These are phyloP conservation scores for Clitocybe nebularis DNA, from an alignment of 1,284 basidiomycete genomes.

Conservation along the genomic window DNA sequence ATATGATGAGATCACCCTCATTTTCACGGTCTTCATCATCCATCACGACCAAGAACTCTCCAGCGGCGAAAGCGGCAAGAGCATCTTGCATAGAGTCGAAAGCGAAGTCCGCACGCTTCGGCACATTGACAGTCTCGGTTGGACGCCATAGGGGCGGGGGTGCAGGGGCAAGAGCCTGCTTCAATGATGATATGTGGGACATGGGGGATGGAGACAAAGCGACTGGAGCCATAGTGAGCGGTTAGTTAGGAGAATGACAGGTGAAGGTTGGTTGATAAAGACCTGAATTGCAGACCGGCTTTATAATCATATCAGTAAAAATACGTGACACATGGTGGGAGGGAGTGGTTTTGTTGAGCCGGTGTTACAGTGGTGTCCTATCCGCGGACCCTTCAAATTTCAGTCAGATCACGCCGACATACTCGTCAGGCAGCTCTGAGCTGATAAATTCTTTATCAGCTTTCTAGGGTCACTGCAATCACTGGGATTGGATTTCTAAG, in stretches of 20 bases:
- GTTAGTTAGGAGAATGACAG: constrained; percentile 3
- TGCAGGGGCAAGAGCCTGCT: constrained; percentile 17
- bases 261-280: constrained; percentile 25
- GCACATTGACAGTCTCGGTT: constrained; percentile 23
- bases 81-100: constrained; percentile 80
- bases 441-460: not conserved
- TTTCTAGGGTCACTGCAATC: not conserved
- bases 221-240: constrained; percentile 20
- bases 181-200: constrained; percentile 9
- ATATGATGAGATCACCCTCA: constrained; percentile 90
- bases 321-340: constrained; percentile 18
- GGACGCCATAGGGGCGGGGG: constrained; percentile 27
- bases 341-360: not conserved
- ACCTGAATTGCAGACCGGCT: constrained; percentile 6
- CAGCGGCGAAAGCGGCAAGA: constrained; percentile 71
- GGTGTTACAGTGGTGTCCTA: not conserved
- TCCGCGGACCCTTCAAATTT: not conserved
- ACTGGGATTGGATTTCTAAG: not conserved
- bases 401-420: not conserved
- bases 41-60: constrained; percentile 94
- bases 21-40: constrained; percentile 94
- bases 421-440: too few species aligned
- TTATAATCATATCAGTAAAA: constrained; percentile 21
- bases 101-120: constrained; percentile 35
- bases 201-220: constrained; percentile 14